Evolutionary conservation across 129 eudicot genomes (phyloP).

Genomic region (Calendula officinalis): DNA sequence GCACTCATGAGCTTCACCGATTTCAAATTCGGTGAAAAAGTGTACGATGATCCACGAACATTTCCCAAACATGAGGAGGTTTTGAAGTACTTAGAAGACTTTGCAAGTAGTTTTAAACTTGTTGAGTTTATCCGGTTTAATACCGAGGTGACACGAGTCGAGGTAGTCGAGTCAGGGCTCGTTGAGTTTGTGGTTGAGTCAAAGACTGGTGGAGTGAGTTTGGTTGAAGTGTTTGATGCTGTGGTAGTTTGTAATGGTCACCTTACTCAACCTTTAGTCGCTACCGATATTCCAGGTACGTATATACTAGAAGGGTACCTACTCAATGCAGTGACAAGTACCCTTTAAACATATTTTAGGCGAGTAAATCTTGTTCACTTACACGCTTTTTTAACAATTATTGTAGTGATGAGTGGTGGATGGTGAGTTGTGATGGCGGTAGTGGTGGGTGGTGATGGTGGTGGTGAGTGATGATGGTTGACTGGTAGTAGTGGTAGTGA

Average conservation of each 20-base stretch:
- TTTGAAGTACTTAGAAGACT: constrained; percentile 43
- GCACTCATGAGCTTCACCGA: constrained; percentile 55
- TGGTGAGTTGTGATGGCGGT: no score
- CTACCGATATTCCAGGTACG: constrained; percentile 48
- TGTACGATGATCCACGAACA: constrained; percentile 29
- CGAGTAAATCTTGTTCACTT: no score
- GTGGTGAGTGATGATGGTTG: no score
- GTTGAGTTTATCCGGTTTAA: constrained; percentile 35
- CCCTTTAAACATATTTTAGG: no score
- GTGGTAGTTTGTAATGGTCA: constrained; percentile 65
- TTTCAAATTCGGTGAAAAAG: constrained; percentile 37
- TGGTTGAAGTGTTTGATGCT: constrained; percentile 45
- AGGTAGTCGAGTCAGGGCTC: constrained; percentile 25
- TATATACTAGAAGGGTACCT: no score
- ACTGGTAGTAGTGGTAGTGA: no score
- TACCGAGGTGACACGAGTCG: constrained; percentile 43
- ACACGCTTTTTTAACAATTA: no score
- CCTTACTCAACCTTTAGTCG: constrained; percentile 39
- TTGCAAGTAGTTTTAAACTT: constrained; percentile 42
- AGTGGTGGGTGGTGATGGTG: no score
- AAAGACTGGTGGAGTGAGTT: constrained; percentile 23
- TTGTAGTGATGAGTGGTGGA: no score
- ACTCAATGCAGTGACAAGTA: no score
- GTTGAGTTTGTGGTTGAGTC: constrained; percentile 54
- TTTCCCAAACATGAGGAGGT: constrained; percentile 62